phyloP scores from a whole-genome alignment of 148 eudicot genomes.

The Cornus kousa region DNA sequence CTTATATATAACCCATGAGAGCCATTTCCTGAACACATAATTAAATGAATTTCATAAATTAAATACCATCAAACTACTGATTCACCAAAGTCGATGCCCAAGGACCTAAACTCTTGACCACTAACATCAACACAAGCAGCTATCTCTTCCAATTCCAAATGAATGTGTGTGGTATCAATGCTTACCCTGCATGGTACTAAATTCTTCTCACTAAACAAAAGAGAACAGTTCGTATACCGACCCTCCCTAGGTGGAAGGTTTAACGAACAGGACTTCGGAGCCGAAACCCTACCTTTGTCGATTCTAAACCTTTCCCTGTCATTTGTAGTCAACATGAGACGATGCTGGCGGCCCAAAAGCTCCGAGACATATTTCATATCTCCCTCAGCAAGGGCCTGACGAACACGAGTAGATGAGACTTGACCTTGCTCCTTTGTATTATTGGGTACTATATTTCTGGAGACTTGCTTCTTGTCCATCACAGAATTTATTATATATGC shows the following conservation, averaged over 20 bases:
- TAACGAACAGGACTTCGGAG: slow-evolving; percentile 57
- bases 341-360: slow-evolving; percentile 91
- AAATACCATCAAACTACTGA: slow-evolving; percentile 16
- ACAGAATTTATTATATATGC: slow-evolving; percentile 78
- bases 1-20: background rate
- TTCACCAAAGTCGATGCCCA: slow-evolving; percentile 71
- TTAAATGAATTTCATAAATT: background rate
- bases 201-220: slow-evolving; percentile 44
- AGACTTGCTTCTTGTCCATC: slow-evolving; percentile 68
- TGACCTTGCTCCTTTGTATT: slow-evolving; percentile 79
- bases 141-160: slow-evolving; percentile 51
- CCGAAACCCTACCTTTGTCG: slow-evolving; percentile 38
- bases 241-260: slow-evolving; percentile 93
- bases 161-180: slow-evolving; percentile 57
- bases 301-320: slow-evolving; percentile 31
- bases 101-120: slow-evolving; percentile 30
- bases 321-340: slow-evolving; percentile 53
- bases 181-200: slow-evolving; percentile 57
- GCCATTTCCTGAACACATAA: background rate
- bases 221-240: slow-evolving; percentile 51
- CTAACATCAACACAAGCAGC: slow-evolving; percentile 25
- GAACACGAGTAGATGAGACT: slow-evolving; percentile 95
- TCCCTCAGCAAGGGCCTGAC: slow-evolving; percentile 75
- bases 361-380: slow-evolving; percentile 80
- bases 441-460: slow-evolving; percentile 20